A percentile compares a stretch with the other conserved stretches of the same genome.
phyloP scores from a whole-genome alignment of 371 early-diverging fungal genomes.

The Vairimorpha necatrix region DNA sequence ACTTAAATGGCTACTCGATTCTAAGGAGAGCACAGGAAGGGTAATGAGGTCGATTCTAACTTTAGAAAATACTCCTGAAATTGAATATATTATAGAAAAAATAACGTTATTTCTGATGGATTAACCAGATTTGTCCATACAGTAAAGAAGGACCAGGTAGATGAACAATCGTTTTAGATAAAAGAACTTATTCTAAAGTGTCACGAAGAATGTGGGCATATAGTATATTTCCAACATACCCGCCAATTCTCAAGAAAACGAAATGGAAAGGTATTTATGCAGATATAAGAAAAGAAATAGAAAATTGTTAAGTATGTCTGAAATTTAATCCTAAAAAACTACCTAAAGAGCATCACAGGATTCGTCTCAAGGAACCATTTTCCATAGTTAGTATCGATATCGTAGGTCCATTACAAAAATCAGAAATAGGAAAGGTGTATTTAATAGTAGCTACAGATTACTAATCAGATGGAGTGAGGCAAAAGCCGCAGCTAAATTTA shows the following conservation, averaged over 20 bases:
- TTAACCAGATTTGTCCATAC: too few species aligned
- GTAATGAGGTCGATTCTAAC: too few species aligned
- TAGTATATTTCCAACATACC: too few species aligned
- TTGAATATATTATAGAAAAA: too few species aligned
- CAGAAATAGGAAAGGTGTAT: conserved; percentile 56
- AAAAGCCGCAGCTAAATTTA: conserved; percentile 57
- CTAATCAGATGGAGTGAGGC: conserved; percentile 64
- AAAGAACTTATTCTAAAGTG: background rate
- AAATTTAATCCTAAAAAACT: background rate
- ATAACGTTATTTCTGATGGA: too few species aligned
- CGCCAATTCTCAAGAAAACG: conserved; percentile 9
- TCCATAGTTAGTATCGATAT: conserved; percentile 62
- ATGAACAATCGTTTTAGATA: too few species aligned
- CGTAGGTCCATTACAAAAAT: conserved; percentile 58
- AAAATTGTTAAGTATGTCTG: background rate
- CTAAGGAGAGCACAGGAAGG: too few species aligned
- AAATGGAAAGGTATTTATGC: background rate
- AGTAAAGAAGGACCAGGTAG: too few species aligned
- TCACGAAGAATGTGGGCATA: too few species aligned
- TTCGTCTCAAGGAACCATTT: conserved; percentile 19
- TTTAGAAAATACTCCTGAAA: too few species aligned
- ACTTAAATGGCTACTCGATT: too few species aligned
- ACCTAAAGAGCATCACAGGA: background rate
- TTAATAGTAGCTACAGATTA: conserved; percentile 65
- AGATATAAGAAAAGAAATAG: background rate